Percentiles rank a stretch among this genome's conserved stretches.
phyloP scores from a whole-genome alignment of 805 yeast species.

The Candida lessepsii region DNA sequence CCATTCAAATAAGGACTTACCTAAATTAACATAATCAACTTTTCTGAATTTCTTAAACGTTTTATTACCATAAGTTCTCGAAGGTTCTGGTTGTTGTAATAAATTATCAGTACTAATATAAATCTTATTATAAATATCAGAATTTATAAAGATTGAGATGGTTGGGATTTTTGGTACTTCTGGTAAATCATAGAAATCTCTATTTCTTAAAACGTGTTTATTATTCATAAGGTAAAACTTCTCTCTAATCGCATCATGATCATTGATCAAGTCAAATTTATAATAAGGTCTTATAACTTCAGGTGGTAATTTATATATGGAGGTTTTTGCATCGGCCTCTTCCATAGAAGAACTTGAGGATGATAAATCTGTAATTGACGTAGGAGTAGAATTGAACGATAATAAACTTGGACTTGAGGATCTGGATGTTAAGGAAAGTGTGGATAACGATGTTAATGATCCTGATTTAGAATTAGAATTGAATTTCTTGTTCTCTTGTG shows the following conservation, averaged over 20 bases:
- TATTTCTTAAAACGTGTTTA: constrained; percentile 8
- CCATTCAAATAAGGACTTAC: constrained; percentile 55
- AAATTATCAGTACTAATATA: constrained; percentile 32
- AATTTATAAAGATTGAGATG: constrained; percentile 30
- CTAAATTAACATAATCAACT: constrained; percentile 33
- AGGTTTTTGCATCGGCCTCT: background rate
- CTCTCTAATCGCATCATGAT: constrained; percentile 40
- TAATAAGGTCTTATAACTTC: constrained; percentile 45
- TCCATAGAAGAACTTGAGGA: constrained; percentile 15
- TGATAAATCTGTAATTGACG: constrained; percentile 36
- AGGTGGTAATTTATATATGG: constrained; percentile 43
- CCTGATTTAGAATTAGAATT: constrained; percentile 26
- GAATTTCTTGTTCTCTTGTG: constrained; percentile 6
- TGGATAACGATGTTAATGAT: constrained; percentile 37
- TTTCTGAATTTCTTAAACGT: constrained; percentile 4
- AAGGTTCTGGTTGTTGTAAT: constrained; percentile 9
- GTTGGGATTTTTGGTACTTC: constrained; percentile 27
- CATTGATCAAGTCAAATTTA: constrained; percentile 46
- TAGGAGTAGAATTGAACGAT: constrained; percentile 37
- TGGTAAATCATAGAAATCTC: constrained; percentile 18
- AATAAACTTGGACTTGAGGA: constrained; percentile 40
- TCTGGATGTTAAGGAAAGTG: constrained; percentile 26
- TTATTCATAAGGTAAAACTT: constrained; percentile 25
- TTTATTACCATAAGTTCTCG: background rate
- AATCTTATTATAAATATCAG: constrained; percentile 29